Evolutionary conservation across 169 alveolate genomes (phyloP).

Genomic region (Plasmodium coatneyi): DNA sequence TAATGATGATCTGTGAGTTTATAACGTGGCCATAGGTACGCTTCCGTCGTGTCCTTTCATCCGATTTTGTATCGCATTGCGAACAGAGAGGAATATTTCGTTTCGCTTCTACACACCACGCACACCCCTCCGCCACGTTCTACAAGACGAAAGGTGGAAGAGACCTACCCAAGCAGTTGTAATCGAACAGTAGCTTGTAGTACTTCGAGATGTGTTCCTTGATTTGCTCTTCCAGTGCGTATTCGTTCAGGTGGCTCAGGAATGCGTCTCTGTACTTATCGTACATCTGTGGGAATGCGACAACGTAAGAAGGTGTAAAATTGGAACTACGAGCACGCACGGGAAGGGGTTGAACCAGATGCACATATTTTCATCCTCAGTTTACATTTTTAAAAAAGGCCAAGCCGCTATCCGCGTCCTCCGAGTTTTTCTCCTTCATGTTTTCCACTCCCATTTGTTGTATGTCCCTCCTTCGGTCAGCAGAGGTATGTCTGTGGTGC

Average conservation of each 20-base stretch:
- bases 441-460: neutral
- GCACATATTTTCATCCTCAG: neutral
- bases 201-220: constrained; percentile 30
- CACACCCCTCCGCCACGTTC: neutral
- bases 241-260: constrained; percentile 23
- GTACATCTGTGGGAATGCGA: constrained; percentile 22
- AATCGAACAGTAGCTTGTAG: constrained; percentile 47
- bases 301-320: neutral
- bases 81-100: neutral
- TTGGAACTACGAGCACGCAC: neutral
- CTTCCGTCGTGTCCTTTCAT: neutral
- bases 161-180: constrained; percentile 56
- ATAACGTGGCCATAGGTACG: neutral
- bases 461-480: neutral
- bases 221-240: constrained; percentile 34
- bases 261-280: constrained; percentile 54
- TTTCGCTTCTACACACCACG: neutral
- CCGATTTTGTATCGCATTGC: neutral
- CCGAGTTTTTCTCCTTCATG: constrained; percentile 34
- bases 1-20: neutral
- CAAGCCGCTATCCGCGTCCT: constrained; percentile 46
- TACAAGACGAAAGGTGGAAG: neutral
- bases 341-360: neutral
- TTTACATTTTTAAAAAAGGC: constrained; percentile 60
- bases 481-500: neutral